These are phyloP conservation scores for Xylariaceae sp. DNA, from an alignment of 2,329 filamentous ascomycete species.

Conservation along the genomic window DNA sequence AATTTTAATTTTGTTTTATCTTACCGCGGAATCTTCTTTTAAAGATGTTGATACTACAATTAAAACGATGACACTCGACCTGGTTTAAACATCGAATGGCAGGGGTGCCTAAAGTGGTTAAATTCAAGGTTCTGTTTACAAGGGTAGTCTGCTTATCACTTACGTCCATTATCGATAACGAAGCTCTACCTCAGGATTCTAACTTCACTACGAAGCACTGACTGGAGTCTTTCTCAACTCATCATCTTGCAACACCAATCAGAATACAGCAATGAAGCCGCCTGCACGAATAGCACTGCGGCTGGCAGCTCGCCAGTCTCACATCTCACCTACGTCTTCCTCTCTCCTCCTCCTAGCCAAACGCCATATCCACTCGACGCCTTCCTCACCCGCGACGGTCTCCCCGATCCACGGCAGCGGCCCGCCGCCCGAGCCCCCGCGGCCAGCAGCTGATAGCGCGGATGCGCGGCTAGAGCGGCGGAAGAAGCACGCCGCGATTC, in stretches of 20 bases:
- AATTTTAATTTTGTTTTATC: too few species aligned
- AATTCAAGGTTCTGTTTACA: too few species aligned
- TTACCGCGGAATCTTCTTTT: too few species aligned
- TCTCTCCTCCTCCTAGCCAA: slow-evolving; percentile 33
- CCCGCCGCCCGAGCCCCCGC: slow-evolving; percentile 63
- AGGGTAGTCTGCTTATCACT: neutral
- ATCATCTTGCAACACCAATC: neutral
- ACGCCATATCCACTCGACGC: slow-evolving; percentile 41
- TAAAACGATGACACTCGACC: too few species aligned
- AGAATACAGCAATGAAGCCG: slow-evolving; percentile 47
- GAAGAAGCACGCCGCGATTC: slow-evolving; percentile 59
- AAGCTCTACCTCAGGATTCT: neutral
- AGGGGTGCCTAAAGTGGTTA: too few species aligned
- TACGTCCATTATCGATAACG: slow-evolving; percentile 13
- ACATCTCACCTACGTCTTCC: slow-evolving; percentile 32
- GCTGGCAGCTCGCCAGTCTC: slow-evolving; percentile 38
- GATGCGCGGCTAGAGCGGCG: slow-evolving; percentile 54
- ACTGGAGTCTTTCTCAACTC: too few species aligned
- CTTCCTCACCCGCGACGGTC: slow-evolving; percentile 52
- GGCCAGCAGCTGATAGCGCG: slow-evolving; percentile 47
- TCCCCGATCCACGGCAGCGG: slow-evolving; percentile 61
- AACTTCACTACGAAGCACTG: too few species aligned
- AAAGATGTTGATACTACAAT: too few species aligned
- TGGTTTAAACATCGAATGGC: too few species aligned
- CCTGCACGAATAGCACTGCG: slow-evolving; percentile 48